Conservation (phyloP, 1,284 basidiomycete species). For the Fomes fomentarius region DNA sequence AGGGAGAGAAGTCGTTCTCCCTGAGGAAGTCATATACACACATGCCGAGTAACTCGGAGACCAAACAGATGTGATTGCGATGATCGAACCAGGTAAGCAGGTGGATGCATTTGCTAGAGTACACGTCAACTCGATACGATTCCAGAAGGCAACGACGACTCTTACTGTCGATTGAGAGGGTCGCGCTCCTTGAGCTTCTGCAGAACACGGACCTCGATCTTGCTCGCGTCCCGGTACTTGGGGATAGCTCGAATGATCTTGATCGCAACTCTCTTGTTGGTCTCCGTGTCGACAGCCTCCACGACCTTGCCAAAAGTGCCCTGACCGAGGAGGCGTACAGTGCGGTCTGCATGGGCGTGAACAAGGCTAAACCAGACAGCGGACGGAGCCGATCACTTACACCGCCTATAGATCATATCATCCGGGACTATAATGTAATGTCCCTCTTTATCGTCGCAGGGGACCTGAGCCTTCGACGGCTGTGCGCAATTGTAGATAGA, state of each 20-base stretch:
- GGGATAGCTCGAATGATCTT: constrained; percentile 98
- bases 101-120: constrained; percentile 94
- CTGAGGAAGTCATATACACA: constrained; percentile 99
- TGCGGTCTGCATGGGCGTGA: constrained; percentile 67
- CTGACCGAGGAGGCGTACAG: constrained; percentile 90
- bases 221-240: constrained; percentile 98
- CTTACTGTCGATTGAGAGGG: constrained; percentile 87
- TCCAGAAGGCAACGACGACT: constrained; percentile 25
- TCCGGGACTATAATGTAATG: constrained; percentile 93
- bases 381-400: constrained; percentile 50
- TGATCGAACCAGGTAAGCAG: constrained; percentile 95
- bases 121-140: constrained; percentile 16
- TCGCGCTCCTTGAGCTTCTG: constrained; percentile 92
- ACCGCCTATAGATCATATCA: constrained; percentile 84
- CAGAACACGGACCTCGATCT: constrained; percentile 97
- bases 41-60: constrained; percentile 95
- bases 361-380: constrained; percentile 25
- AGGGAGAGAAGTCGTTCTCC: constrained; percentile 96
- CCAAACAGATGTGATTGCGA: constrained; percentile 97
- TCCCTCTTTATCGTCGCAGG: constrained; percentile 93
- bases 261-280: constrained; percentile 87
- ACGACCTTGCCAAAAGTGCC: constrained; percentile 99
- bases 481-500: constrained; percentile 37
- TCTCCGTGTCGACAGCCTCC: constrained; percentile 86
- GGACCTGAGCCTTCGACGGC: constrained; percentile 60